Percentiles rank a stretch among this genome's conserved stretches.
Evolutionary conservation across 2,329 filamentous ascomycete species (phyloP).

Genomic region (Trichoderma hamatum): DNA sequence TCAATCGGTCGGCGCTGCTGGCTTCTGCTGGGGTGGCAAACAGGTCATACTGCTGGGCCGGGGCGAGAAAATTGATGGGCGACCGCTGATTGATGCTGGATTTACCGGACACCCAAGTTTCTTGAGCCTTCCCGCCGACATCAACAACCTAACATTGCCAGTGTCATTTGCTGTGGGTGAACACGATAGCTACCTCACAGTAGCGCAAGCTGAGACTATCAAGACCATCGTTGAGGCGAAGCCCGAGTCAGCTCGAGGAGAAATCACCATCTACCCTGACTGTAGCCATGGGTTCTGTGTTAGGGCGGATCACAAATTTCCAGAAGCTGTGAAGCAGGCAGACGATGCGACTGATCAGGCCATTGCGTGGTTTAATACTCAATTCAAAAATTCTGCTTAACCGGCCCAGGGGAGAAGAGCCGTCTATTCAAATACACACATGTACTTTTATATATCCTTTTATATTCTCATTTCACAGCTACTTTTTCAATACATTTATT

Average conservation of each 20-base stretch:
- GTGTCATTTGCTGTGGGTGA: slow-evolving; percentile 52
- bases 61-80: slow-evolving; percentile 37
- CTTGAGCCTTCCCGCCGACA: slow-evolving; percentile 51
- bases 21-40: slow-evolving; percentile 67
- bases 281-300: slow-evolving; percentile 49
- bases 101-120: slow-evolving; percentile 58
- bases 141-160: slow-evolving; percentile 49
- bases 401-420: not conserved
- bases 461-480: not conserved
- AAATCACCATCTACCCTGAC: slow-evolving; percentile 43
- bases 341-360: slow-evolving; percentile 40
- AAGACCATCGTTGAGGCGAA: slow-evolving; percentile 42
- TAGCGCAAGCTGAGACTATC: slow-evolving; percentile 40
- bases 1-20: slow-evolving; percentile 53
- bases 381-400: slow-evolving; percentile 27
- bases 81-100: slow-evolving; percentile 52
- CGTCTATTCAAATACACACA: not conserved
- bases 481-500: not conserved
- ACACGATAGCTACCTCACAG: slow-evolving; percentile 46
- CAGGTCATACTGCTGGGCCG: slow-evolving; percentile 54
- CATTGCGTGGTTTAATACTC: slow-evolving; percentile 41
- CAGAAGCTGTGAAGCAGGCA: slow-evolving; percentile 36
- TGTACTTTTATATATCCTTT: not conserved
- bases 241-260: slow-evolving; percentile 39
- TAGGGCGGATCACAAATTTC: slow-evolving; percentile 37